phyloP scores from a whole-genome alignment of 2,329 filamentous ascomycete genomes.

The Cercospora zeina region DNA sequence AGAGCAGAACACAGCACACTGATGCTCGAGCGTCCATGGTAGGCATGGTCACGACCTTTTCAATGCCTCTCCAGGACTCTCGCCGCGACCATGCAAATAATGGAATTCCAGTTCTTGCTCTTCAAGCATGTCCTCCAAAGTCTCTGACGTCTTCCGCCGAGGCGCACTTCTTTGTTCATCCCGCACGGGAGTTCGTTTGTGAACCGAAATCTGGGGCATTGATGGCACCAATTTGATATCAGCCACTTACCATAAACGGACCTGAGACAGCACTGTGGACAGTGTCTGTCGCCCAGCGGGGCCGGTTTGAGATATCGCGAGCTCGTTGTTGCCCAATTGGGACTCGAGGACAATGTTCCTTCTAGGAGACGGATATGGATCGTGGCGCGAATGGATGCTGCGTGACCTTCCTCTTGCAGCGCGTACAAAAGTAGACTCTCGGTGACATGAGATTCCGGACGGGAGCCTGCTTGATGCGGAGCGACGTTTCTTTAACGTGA shows the following conservation, averaged over 20 bases:
- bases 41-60: background rate
- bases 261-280: background rate
- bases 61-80: background rate
- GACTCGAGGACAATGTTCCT: background rate
- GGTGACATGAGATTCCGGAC: conserved; percentile 10
- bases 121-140: background rate
- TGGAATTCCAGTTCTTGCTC: background rate
- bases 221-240: conserved; percentile 8
- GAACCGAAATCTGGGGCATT: conserved; percentile 13
- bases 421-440: conserved; percentile 8
- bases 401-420: conserved; percentile 9
- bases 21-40: background rate
- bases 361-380: conserved; percentile 15
- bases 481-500: background rate
- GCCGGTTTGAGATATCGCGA: conserved; percentile 14
- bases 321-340: background rate
- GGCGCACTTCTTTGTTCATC: conserved; percentile 11
- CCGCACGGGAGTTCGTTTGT: background rate
- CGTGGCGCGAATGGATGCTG: background rate
- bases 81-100: background rate
- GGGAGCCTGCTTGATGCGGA: conserved; percentile 1
- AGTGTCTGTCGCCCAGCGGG: background rate
- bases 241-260: conserved; percentile 9
- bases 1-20: background rate
- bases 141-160: background rate